Evolutionary conservation across 768 basidiomycete genomes (phyloP).

Genomic region (Antrodiella citrinella): DNA sequence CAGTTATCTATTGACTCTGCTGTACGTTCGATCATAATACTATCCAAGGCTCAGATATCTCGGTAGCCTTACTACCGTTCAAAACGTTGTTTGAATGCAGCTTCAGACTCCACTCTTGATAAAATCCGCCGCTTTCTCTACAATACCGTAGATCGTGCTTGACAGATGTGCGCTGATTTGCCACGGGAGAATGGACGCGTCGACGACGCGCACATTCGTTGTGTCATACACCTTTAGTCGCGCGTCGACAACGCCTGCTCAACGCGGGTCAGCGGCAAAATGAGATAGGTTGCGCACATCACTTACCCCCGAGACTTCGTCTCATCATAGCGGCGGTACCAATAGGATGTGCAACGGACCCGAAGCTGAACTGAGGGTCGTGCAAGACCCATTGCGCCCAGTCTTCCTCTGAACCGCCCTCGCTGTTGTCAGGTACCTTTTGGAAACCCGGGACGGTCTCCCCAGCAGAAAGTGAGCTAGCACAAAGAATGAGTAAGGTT

Average conservation of each 20-base stretch:
- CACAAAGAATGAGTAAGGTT: neutral
- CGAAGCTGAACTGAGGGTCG: neutral
- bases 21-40: no score
- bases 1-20: no score
- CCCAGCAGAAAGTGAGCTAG: constrained; percentile 30
- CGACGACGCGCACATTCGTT: constrained; percentile 46
- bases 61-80: no score
- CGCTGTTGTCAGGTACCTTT: constrained; percentile 32
- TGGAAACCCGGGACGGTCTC: constrained; percentile 35
- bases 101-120: constrained; percentile 33
- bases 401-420: constrained; percentile 35
- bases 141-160: constrained; percentile 2
- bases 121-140: constrained; percentile 10
- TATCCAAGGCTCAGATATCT: no score
- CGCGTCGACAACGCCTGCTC: constrained; percentile 48
- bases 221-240: constrained; percentile 44
- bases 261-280: constrained; percentile 23
- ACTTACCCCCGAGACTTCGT: neutral
- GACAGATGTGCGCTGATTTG: constrained; percentile 4
- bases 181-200: constrained; percentile 44
- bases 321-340: constrained; percentile 1
- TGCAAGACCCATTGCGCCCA: constrained; percentile 39
- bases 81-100: no score
- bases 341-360: neutral
- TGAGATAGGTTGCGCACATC: no score